Conservation (phyloP, 148 eudicot genomes). For the Talinum fruticosum region DNA sequence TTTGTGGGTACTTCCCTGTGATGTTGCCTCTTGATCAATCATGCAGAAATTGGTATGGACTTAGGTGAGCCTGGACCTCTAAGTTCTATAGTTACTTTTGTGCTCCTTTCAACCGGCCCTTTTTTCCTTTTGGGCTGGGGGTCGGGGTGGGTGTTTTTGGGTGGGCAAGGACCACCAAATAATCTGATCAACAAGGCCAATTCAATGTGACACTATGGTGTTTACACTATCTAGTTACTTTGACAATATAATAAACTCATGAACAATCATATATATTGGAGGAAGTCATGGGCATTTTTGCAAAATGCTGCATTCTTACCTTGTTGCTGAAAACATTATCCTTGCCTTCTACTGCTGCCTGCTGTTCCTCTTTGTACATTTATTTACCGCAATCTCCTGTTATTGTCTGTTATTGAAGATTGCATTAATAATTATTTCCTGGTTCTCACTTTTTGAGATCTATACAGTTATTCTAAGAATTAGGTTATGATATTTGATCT, state of each 20-base stretch:
- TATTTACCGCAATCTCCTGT: neutral
- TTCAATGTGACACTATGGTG: neutral
- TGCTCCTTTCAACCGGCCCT: no score
- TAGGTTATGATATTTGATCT: neutral
- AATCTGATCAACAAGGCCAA: neutral
- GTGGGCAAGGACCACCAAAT: neutral
- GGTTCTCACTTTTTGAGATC: neutral
- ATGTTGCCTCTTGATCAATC: neutral
- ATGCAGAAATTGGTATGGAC: neutral
- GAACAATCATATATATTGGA: neutral
- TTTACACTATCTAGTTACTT: neutral
- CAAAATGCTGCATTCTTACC: neutral
- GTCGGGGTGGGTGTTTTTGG: neutral
- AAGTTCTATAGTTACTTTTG: neutral
- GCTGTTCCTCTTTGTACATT: neutral
- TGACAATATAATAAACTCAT: neutral
- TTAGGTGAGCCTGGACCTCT: neutral
- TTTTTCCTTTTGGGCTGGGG: neutral
- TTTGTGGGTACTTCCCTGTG: neutral
- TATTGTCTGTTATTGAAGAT: neutral
- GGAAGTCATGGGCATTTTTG: conserved; percentile 3
- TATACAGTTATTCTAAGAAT: neutral
- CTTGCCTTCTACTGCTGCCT: neutral
- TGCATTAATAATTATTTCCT: neutral
- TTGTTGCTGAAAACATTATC: neutral